Conservation (phyloP, 2,329 filamentous ascomycete genomes). For the Erysiphe pulchra region DNA sequence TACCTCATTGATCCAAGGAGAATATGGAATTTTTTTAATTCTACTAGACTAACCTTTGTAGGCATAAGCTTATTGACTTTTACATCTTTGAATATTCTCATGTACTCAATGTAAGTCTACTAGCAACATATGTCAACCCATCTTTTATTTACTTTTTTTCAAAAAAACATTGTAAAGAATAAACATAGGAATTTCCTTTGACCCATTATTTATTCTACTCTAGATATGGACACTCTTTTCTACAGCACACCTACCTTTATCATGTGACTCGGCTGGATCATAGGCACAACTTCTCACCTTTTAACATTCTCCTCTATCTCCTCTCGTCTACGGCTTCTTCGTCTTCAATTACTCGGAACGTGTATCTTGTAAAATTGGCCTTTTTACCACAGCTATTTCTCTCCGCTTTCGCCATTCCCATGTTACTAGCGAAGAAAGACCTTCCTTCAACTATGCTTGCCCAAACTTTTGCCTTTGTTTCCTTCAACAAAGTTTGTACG, state of each 20-base stretch:
- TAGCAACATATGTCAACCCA: not conserved
- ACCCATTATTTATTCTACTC: not conserved
- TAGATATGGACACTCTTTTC: conserved; percentile 56
- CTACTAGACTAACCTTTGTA: conserved; percentile 29
- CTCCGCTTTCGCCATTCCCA: conserved; percentile 48
- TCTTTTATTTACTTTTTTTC: not conserved
- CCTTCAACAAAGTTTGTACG: conserved; percentile 97
- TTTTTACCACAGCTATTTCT: conserved; percentile 75
- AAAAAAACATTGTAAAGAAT: too few relatives aligned
- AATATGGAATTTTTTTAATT: conserved; percentile 22
- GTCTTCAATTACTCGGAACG: conserved; percentile 13
- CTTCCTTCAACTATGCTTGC: conserved; percentile 68
- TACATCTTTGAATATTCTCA: conserved; percentile 41
- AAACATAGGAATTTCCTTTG: not conserved
- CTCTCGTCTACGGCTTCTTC: conserved; percentile 23
- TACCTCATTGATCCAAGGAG: not conserved
- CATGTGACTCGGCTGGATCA: conserved; percentile 86
- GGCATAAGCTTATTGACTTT: conserved; percentile 49
- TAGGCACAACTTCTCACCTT: conserved; percentile 93
- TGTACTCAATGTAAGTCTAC: conserved; percentile 43
- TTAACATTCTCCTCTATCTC: conserved; percentile 77
- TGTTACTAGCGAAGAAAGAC: conserved; percentile 56
- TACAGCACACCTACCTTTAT: conserved; percentile 79
- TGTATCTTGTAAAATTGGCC: conserved; percentile 49
- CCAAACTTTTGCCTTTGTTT: conserved; percentile 90